Evolutionary conservation across 2,329 filamentous ascomycete species (phyloP), one percentile per base, ranked within the genome.

Genomic region (Monosporascus sp.): DNA sequence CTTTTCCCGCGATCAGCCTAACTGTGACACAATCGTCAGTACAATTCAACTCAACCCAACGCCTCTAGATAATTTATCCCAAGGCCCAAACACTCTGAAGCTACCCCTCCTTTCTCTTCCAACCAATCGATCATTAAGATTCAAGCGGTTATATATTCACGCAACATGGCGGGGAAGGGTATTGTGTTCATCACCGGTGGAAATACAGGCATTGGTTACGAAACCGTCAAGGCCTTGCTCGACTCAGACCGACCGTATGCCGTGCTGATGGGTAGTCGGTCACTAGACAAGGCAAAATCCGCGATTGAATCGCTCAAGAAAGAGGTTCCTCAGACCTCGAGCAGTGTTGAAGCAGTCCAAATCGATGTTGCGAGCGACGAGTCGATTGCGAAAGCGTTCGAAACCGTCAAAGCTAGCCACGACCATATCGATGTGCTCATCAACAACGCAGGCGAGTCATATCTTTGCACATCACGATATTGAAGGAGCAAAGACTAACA

Each of bases 121-220:
- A 5, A 31, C 27, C 9, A 11, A 31, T 31, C 8, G 1, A 5
- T 31, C 27, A 11, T 11, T 31, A 1, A 31, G 8, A 11, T 5
- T 31, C 27, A 11, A 31, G 27, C 27, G 8, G 8, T 31, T 31
- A 3, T 6, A 31, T 31, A 31, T 11, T 31, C 27, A 11, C 8
- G 27, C 9, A 11, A 31, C 11, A 45, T 45, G 27, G n/a, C 31
- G 41, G 27, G 20, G 5, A 37, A 24, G 27, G 20, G 22, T n/a
- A 47, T 81, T 54, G 63, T 83, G 18, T 65, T 85, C 45, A 76
- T 85, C 58, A 85, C 83, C 2, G 82, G 83, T 38, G 82, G 73
- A 55, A 84, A 84, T 59, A 82, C 76, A 0, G 82, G 82, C 18
- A 74, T 86, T 25, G 83, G 83, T 2, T 77, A 74, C 24, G 76